A percentile compares a stretch with the other conserved stretches of the same genome.
These are phyloP conservation scores for Haematococcus lacustris DNA, from an alignment of 139 green algal species.

Conservation along the genomic window DNA sequence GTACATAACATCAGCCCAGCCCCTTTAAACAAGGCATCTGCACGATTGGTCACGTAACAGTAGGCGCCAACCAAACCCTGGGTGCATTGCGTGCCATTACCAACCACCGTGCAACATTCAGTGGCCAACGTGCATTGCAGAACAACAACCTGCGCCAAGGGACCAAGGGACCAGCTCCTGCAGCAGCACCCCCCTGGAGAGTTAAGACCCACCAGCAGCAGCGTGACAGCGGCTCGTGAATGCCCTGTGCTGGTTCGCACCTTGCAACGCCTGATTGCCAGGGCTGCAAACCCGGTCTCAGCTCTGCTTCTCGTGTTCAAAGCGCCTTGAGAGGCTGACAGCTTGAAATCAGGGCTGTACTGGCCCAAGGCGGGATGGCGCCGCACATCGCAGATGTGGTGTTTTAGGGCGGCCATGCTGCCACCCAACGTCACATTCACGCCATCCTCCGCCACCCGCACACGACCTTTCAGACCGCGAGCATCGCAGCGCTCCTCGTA, in stretches of 20 bases:
- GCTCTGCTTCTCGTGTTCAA: background rate
- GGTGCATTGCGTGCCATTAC: no score
- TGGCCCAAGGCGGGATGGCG: background rate
- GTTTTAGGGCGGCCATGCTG: background rate
- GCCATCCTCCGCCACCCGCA: background rate
- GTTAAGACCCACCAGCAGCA: background rate
- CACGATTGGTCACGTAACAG: no score
- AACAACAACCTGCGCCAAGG: background rate
- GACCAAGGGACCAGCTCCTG: conserved; percentile 4
- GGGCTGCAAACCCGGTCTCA: background rate
- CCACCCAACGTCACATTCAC: background rate
- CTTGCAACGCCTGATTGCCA: background rate
- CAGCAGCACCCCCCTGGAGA: background rate
- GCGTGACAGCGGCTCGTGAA: background rate
- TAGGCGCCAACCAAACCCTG: no score
- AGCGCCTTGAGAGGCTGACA: background rate
- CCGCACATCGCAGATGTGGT: background rate
- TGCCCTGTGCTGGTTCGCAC: background rate
- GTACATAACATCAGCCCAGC: no score
- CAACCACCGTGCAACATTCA: no score
- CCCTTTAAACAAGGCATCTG: no score
- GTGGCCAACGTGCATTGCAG: no score
- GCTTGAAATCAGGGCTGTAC: background rate
- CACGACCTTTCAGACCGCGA: no score
- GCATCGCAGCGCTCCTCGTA: no score